Conservation (phyloP, 495 filamentous ascomycete species). For the Zalerion maritima region DNA sequence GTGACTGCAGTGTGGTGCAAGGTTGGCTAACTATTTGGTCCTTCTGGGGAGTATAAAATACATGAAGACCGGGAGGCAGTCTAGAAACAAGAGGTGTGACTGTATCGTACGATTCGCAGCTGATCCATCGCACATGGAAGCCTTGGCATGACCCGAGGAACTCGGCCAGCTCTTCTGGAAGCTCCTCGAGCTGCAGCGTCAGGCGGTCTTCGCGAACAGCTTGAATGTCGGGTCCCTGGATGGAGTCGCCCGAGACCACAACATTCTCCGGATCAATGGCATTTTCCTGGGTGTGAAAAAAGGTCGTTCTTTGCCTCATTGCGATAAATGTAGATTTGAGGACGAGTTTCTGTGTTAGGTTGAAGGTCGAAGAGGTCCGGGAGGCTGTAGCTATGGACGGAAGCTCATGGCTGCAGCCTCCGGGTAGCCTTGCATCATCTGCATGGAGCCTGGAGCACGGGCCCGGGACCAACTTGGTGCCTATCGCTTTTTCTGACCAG, state of each 20-base stretch:
- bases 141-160: constrained; percentile 55
- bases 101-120: constrained; percentile 36
- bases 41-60: constrained; percentile 53
- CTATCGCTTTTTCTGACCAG: not conserved
- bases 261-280: constrained; percentile 47
- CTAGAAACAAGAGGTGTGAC: constrained; percentile 58
- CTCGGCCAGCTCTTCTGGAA: constrained; percentile 50
- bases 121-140: constrained; percentile 70
- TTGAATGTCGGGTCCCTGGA: constrained; percentile 40
- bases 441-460: too few species aligned
- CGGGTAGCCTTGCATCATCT: too few species aligned
- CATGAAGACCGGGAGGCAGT: constrained; percentile 68
- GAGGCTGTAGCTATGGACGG: too few species aligned
- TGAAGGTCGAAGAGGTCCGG: too few species aligned
- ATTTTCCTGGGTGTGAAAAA: constrained; percentile 47
- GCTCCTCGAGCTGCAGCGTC: constrained; percentile 57
- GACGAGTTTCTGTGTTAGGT: too few species aligned
- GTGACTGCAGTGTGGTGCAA: constrained; percentile 44
- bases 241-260: constrained; percentile 27
- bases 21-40: constrained; percentile 32
- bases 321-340: too few species aligned
- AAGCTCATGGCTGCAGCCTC: too few species aligned
- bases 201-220: constrained; percentile 70
- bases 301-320: constrained; percentile 84
- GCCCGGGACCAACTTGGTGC: not conserved